phyloP scores from a whole-genome alignment of 352 stramenopile genomes.

The Paralagenidium karlingii region DNA sequence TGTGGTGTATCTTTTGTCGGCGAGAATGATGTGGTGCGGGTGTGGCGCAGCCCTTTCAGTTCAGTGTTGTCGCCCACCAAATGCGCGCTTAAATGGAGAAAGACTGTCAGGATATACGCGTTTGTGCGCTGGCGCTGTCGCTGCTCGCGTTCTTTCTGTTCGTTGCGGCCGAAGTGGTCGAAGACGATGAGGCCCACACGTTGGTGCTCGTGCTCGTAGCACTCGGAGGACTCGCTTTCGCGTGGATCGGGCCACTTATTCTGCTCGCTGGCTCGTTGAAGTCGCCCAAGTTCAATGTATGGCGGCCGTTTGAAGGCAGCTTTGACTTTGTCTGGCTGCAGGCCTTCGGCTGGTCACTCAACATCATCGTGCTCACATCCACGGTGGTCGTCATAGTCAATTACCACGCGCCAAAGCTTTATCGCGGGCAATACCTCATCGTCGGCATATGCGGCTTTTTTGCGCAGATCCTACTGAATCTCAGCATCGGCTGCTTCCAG shows the following conservation, averaged over 20 bases:
- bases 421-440: conserved; percentile 40
- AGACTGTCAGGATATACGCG: conserved; percentile 36
- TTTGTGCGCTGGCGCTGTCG: conserved; percentile 33
- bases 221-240: conserved; percentile 29
- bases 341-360: conserved; percentile 39
- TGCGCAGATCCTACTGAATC: conserved; percentile 38
- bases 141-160: conserved; percentile 46
- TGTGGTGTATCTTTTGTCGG: too few relatives aligned
- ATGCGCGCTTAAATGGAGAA: too few relatives aligned
- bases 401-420: conserved; percentile 18
- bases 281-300: conserved; percentile 33
- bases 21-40: too few relatives aligned
- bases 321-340: conserved; percentile 53
- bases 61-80: too few relatives aligned
- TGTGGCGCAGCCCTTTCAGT: too few relatives aligned
- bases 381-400: conserved; percentile 31
- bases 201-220: conserved; percentile 29
- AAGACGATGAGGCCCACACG: conserved; percentile 11
- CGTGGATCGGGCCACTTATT: conserved; percentile 42
- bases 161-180: conserved; percentile 33
- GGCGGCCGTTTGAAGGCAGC: conserved; percentile 40
- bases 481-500: conserved; percentile 26
- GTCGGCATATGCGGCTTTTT: conserved; percentile 32
- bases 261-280: conserved; percentile 29
- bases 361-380: conserved; percentile 27